A percentile compares a stretch with the other conserved stretches of the same genome.
These are phyloP conservation scores for Aspergillus wentii DNA, from an alignment of 495 filamentous ascomycete genomes.

Conservation along the genomic window DNA sequence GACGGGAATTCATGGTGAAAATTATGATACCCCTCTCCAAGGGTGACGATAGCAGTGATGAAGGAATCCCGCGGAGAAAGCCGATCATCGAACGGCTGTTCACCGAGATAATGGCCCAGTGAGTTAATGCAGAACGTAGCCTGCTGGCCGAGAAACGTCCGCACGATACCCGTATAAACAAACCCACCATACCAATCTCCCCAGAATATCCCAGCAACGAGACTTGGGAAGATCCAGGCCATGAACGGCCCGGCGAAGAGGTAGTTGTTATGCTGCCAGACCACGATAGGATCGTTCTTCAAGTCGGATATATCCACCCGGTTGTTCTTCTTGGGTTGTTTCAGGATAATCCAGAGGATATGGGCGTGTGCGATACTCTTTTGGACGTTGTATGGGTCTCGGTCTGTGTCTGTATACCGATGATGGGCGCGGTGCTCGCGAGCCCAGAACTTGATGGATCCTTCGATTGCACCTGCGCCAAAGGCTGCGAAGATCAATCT, in stretches of 20 bases:
- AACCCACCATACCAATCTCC: constrained; percentile 77
- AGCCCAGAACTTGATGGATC: constrained; percentile 89
- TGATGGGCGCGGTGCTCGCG: constrained; percentile 88
- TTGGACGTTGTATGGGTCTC: constrained; percentile 89
- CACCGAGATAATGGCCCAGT: constrained; percentile 87
- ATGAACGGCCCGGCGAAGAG: constrained; percentile 74
- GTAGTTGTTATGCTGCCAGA: constrained; percentile 84
- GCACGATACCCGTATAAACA: constrained; percentile 80
- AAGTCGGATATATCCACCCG: constrained; percentile 87
- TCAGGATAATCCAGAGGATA: constrained; percentile 77
- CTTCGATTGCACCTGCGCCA: constrained; percentile 82
- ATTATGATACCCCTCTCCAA: constrained; percentile 92
- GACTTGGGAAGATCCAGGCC: constrained; percentile 70
- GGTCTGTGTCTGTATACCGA: constrained; percentile 91
- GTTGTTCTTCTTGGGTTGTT: constrained; percentile 71
- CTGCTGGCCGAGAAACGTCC: constrained; percentile 90
- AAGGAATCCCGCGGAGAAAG: constrained; percentile 87
- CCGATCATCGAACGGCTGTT: constrained; percentile 91
- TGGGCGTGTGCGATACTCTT: constrained; percentile 89
- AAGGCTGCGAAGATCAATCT: constrained; percentile 78
- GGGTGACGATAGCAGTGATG: constrained; percentile 80
- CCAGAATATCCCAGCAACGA: constrained; percentile 75
- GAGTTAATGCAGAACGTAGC: constrained; percentile 96
- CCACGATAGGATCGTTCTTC: constrained; percentile 79
- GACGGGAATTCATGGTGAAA: constrained; percentile 97